Evolutionary conservation across 768 basidiomycete genomes (phyloP).

Genomic region (Leucogyrophana mollusca): DNA sequence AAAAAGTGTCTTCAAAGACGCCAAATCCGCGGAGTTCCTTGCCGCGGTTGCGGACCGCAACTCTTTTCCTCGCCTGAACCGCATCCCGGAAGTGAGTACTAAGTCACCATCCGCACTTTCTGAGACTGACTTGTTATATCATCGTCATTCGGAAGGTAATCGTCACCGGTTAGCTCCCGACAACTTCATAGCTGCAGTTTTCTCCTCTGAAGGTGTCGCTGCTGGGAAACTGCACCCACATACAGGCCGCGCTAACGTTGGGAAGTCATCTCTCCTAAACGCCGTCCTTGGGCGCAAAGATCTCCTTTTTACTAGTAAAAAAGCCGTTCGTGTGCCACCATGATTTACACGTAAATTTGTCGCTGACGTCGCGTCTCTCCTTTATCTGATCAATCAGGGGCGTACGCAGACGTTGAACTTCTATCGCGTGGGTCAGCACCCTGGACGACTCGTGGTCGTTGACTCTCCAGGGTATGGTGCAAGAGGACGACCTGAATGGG

Average conservation of each 20-base stretch:
- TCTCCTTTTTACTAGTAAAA: slow-evolving; percentile 64
- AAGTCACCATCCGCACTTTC: not conserved
- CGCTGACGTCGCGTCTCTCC: not conserved
- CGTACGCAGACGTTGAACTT: slow-evolving; percentile 73
- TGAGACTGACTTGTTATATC: not conserved
- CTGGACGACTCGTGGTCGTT: slow-evolving; percentile 62
- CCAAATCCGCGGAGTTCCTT: slow-evolving; percentile 28
- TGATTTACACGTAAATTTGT: not conserved
- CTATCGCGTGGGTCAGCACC: slow-evolving; percentile 57
- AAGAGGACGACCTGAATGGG: slow-evolving; percentile 76
- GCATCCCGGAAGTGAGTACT: slow-evolving; percentile 27
- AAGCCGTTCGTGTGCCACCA: slow-evolving; percentile 50
- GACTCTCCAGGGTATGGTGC: slow-evolving; percentile 82
- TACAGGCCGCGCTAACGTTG: slow-evolving; percentile 73
- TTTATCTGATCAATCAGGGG: slow-evolving; percentile 42
- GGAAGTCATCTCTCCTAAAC: slow-evolving; percentile 75
- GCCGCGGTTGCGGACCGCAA: slow-evolving; percentile 13
- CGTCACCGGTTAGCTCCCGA: slow-evolving; percentile 22
- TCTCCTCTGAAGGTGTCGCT: not conserved
- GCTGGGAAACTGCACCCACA: not conserved
- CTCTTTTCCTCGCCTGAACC: slow-evolving; percentile 16
- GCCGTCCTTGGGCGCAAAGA: slow-evolving; percentile 57
- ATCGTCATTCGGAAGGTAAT: slow-evolving; percentile 12
- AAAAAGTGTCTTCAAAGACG: slow-evolving; percentile 17
- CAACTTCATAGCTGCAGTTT: not conserved